Percentiles rank a stretch among this genome's conserved stretches.
Conservation (phyloP, 108 stramenopile genomes). For the Cyclostephanos tholiformis region DNA sequence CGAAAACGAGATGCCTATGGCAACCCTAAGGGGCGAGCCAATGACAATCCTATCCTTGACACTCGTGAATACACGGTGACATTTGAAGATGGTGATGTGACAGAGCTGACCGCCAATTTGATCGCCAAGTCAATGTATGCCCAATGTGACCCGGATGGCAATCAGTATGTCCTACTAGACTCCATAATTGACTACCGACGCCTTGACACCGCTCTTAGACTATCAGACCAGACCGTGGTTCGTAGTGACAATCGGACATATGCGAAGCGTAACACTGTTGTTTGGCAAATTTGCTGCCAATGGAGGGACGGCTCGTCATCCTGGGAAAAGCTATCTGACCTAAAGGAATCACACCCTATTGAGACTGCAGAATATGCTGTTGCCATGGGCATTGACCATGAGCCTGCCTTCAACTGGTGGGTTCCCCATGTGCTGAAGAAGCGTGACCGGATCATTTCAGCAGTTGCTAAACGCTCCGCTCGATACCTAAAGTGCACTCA, state of each 20-base stretch:
- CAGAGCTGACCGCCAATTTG: constrained; percentile 21
- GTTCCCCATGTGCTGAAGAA: constrained; percentile 13
- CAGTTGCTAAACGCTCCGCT: too few relatives aligned
- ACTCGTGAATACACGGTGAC: constrained; percentile 28
- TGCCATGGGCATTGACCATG: constrained; percentile 7
- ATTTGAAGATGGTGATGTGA: constrained; percentile 30
- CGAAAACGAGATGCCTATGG: constrained; percentile 45
- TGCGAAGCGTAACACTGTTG: constrained; percentile 25
- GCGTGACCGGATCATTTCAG: not conserved
- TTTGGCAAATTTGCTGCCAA: constrained; percentile 16
- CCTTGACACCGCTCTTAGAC: not conserved
- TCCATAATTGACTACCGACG: not conserved
- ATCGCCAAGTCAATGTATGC: not conserved
- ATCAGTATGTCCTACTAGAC: too few relatives aligned
- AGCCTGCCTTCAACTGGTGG: not conserved
- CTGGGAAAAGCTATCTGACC: constrained; percentile 29
- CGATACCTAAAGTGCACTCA: constrained; percentile 22
- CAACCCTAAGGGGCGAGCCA: constrained; percentile 27
- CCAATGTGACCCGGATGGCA: too few relatives aligned
- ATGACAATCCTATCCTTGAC: constrained; percentile 23
- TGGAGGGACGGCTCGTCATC: constrained; percentile 41
- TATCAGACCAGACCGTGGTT: not conserved
- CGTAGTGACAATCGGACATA: constrained; percentile 8
- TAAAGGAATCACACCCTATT: constrained; percentile 23
- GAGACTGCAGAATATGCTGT: constrained; percentile 27